These are phyloP conservation scores for Stemphylium vesicarium DNA, from an alignment of 2,329 filamentous ascomycete genomes.

Conservation along the genomic window DNA sequence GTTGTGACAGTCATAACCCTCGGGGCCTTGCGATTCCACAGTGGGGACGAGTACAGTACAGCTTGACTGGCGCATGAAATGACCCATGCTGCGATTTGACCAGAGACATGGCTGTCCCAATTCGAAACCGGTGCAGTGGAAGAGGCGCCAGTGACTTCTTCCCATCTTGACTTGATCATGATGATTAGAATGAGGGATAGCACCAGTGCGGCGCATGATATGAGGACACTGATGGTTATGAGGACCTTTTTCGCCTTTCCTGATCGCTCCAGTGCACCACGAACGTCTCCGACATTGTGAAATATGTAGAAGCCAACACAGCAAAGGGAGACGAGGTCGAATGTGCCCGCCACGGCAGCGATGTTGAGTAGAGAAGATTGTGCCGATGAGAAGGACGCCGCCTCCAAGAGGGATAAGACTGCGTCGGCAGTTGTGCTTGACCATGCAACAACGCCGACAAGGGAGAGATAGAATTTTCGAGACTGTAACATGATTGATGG, in stretches of 20 bases:
- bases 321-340: conserved; percentile 39
- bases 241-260: conserved; percentile 27
- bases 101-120: conserved; percentile 38
- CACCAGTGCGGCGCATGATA: conserved; percentile 33
- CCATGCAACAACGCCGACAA: conserved; percentile 43
- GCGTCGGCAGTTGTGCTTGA: conserved; percentile 45
- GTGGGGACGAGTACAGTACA: conserved; percentile 35
- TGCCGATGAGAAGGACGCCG: conserved; percentile 38
- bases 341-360: conserved; percentile 39
- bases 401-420: conserved; percentile 46
- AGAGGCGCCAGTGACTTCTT: conserved; percentile 21
- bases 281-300: conserved; percentile 40
- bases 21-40: conserved; percentile 32
- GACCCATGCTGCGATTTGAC: conserved; percentile 46
- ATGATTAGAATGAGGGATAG: conserved; percentile 38
- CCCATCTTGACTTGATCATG: conserved; percentile 32
- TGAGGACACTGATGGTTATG: conserved; percentile 25
- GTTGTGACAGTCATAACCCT: conserved; percentile 25
- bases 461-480: conserved; percentile 40
- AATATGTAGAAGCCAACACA: conserved; percentile 38
- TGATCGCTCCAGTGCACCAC: conserved; percentile 28
- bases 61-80: conserved; percentile 41
- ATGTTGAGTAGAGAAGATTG: conserved; percentile 33
- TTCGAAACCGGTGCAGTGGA: conserved; percentile 22
- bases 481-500: conserved; percentile 29